These are phyloP conservation scores for Paramyrothecium roridum DNA, from an alignment of 2,329 filamentous ascomycete genomes.

Conservation along the genomic window DNA sequence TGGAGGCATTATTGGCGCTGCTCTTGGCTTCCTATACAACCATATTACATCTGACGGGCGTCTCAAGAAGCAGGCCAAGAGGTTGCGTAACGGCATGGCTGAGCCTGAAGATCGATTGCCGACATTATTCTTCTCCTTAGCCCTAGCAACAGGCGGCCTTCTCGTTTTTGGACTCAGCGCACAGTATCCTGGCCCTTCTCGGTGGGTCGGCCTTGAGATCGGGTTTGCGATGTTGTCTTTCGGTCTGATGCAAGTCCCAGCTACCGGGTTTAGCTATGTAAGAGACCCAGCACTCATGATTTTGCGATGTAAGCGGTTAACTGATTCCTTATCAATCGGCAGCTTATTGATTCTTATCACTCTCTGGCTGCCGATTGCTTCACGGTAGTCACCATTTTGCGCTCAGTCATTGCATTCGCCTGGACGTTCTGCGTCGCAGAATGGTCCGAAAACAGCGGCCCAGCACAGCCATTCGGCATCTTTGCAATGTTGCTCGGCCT, in stretches of 20 bases:
- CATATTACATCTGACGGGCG: slow-evolving; percentile 18
- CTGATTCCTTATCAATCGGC: background rate
- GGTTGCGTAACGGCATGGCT: slow-evolving; percentile 19
- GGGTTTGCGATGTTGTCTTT: slow-evolving; percentile 33
- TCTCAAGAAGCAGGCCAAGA: slow-evolving; percentile 15
- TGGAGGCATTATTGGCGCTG: slow-evolving; percentile 25
- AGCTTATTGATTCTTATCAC: slow-evolving; percentile 49
- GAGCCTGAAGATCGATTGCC: slow-evolving; percentile 30
- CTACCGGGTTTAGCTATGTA: slow-evolving; percentile 35
- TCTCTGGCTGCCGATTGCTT: slow-evolving; percentile 48
- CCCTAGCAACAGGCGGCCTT: slow-evolving; percentile 26
- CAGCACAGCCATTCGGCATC: slow-evolving; percentile 47
- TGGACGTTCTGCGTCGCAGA: slow-evolving; percentile 52
- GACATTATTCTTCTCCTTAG: slow-evolving; percentile 23
- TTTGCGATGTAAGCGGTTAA: background rate
- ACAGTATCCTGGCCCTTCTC: slow-evolving; percentile 20
- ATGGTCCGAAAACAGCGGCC: slow-evolving; percentile 40
- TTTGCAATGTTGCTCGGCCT: slow-evolving; percentile 50
- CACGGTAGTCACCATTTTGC: slow-evolving; percentile 46
- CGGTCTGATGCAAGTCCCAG: slow-evolving; percentile 34
- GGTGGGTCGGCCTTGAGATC: slow-evolving; percentile 30
- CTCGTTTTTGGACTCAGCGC: slow-evolving; percentile 34
- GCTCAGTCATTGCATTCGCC: slow-evolving; percentile 46
- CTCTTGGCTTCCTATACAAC: slow-evolving; percentile 22
- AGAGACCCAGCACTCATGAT: slow-evolving; percentile 10